These are phyloP conservation scores for Recurvomyces mirabilis DNA, from an alignment of 495 filamentous ascomycete species.

Conservation along the genomic window DNA sequence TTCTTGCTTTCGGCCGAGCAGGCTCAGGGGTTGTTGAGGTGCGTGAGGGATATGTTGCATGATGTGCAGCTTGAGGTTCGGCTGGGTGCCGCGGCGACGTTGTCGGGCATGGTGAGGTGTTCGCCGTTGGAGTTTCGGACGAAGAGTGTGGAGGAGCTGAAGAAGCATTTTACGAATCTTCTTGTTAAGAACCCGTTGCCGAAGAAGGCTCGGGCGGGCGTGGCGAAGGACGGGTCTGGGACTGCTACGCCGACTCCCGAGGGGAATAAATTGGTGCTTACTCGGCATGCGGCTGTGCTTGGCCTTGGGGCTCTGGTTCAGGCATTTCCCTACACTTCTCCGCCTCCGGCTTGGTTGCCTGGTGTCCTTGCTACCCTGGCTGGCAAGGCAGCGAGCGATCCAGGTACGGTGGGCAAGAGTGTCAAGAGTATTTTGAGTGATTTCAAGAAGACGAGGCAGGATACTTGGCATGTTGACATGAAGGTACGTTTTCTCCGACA, in stretches of 20 bases:
- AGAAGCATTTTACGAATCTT: conserved; percentile 64
- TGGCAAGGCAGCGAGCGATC: conserved; percentile 71
- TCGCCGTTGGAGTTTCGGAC: conserved; percentile 74
- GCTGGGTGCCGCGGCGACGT: conserved; percentile 76
- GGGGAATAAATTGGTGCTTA: conserved; percentile 64
- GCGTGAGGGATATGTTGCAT: conserved; percentile 85
- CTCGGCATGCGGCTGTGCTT: conserved; percentile 81
- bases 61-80: conserved; percentile 91
- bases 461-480: conserved; percentile 96
- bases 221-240: conserved; percentile 33
- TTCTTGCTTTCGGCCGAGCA: conserved; percentile 76
- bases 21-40: conserved; percentile 72
- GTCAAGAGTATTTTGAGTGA: conserved; percentile 94
- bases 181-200: conserved; percentile 75
- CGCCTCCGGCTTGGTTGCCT: conserved; percentile 87
- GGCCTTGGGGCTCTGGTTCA: conserved; percentile 85
- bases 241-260: conserved; percentile 49
- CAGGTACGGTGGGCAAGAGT: conserved; percentile 88
- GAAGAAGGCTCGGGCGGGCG: conserved; percentile 43
- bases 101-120: conserved; percentile 97
- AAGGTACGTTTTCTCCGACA: conserved; percentile 52
- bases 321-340: conserved; percentile 93
- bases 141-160: conserved; percentile 61
- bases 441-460: conserved; percentile 98
- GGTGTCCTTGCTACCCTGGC: conserved; percentile 83